Percentiles rank a stretch among this genome's conserved stretches.
Evolutionary conservation across 768 basidiomycete species (phyloP).

Genomic region (Russula earlei): DNA sequence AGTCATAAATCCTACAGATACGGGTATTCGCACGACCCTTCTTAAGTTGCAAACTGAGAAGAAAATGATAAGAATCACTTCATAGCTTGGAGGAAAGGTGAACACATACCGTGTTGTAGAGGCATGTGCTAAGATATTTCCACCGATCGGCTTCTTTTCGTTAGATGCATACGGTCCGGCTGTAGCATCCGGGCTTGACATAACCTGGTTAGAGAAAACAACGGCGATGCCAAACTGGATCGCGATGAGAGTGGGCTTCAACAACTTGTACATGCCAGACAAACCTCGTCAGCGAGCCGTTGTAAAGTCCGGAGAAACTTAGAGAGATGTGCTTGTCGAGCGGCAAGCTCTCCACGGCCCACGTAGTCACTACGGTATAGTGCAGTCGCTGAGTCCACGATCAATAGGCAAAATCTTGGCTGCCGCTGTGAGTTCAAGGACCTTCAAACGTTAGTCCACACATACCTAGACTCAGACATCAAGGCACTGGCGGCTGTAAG

Average conservation of each 20-base stretch:
- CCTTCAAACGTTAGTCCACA: neutral
- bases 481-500: slow-evolving; percentile 91
- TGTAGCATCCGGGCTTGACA: slow-evolving; percentile 95
- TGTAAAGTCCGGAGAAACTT: slow-evolving; percentile 91
- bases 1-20: slow-evolving; percentile 95
- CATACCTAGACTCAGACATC: slow-evolving; percentile 95
- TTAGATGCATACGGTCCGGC: slow-evolving; percentile 83
- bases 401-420: slow-evolving; percentile 83
- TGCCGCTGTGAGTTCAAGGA: slow-evolving; percentile 18
- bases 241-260: slow-evolving; percentile 13
- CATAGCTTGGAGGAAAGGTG: neutral
- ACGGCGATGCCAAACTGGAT: slow-evolving; percentile 92
- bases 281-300: slow-evolving; percentile 91
- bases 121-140: slow-evolving; percentile 98
- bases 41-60: slow-evolving; percentile 69
- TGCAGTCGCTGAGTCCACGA: slow-evolving; percentile 94
- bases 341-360: slow-evolving; percentile 90
- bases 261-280: slow-evolving; percentile 17
- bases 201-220: slow-evolving; percentile 96
- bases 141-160: slow-evolving; percentile 97
- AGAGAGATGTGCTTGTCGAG: slow-evolving; percentile 90
- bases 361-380: slow-evolving; percentile 93
- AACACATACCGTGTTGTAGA: slow-evolving; percentile 79
- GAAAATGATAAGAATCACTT: neutral
- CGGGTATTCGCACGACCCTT: slow-evolving; percentile 89